A percentile compares a stretch with the other conserved stretches of the same genome.
These are phyloP conservation scores for Smithsoniella earleae DNA, from an alignment of 163 green algal species.

Conservation along the genomic window DNA sequence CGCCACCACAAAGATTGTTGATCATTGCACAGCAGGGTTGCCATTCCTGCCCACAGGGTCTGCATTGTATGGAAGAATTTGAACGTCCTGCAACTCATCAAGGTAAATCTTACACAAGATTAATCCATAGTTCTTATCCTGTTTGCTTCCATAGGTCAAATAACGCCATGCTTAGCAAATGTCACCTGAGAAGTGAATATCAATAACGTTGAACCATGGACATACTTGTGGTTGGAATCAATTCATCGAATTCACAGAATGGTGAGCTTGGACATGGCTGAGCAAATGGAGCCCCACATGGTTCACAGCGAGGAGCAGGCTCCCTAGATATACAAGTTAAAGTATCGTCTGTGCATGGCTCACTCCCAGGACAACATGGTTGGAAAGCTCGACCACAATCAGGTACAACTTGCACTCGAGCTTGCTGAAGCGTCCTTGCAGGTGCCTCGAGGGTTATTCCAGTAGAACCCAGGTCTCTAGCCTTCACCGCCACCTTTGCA, in stretches of 20 bases:
- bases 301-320: conserved; percentile 6
- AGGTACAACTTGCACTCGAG: too few relatives aligned
- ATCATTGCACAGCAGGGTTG: conserved; percentile 16
- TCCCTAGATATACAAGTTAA: conserved; percentile 20
- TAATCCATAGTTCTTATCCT: too few relatives aligned
- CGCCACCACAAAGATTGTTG: not conserved
- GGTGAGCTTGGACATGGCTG: conserved; percentile 27
- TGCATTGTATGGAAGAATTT: conserved; percentile 4
- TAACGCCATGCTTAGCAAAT: too few relatives aligned
- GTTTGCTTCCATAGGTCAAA: too few relatives aligned
- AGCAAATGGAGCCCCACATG: conserved; percentile 18
- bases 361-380: not conserved
- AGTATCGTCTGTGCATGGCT: not conserved
- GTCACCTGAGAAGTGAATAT: too few relatives aligned
- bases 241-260: not conserved
- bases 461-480: too few relatives aligned
- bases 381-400: conserved; percentile 12
- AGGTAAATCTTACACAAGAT: too few relatives aligned
- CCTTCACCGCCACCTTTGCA: too few relatives aligned
- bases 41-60: conserved; percentile 21
- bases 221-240: conserved; percentile 23
- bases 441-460: too few relatives aligned
- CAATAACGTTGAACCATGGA: not conserved
- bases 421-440: too few relatives aligned
- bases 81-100: not conserved